These are phyloP conservation scores for Solanum hybrid DNA, from an alignment of 305 asterid species.

Conservation along the genomic window DNA sequence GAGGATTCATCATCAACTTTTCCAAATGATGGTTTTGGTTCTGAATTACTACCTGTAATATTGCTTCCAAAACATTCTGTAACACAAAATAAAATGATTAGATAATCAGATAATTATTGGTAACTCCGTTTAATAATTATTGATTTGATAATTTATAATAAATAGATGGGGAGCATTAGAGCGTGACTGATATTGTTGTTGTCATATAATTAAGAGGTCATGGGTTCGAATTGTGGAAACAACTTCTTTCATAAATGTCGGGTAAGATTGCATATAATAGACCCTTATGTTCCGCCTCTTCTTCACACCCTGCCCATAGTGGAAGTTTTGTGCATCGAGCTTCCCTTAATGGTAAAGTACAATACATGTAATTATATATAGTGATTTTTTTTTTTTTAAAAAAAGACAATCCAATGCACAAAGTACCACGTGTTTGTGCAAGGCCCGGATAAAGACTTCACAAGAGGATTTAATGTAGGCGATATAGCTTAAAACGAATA, in stretches of 20 bases:
- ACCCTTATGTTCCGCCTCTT: background rate
- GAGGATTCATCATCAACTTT: slow-evolving; percentile 22
- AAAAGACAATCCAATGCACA: background rate
- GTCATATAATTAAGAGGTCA: background rate
- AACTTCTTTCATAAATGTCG: background rate
- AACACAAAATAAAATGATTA: background rate
- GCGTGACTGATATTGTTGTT: background rate
- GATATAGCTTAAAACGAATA: background rate
- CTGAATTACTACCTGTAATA: slow-evolving; percentile 1
- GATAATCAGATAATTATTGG: background rate
- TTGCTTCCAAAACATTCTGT: slow-evolving; percentile 16
- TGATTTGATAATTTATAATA: background rate
- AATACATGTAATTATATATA: background rate
- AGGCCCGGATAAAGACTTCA: too few species aligned
- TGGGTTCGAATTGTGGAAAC: background rate
- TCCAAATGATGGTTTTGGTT: background rate
- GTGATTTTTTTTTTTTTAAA: background rate
- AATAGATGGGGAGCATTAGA: background rate
- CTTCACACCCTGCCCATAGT: background rate
- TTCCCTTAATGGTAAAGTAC: background rate
- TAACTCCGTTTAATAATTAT: background rate
- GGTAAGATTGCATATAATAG: background rate
- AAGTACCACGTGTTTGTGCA: background rate
- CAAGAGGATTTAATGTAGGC: background rate
- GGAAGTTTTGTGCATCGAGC: background rate